A percentile compares a stretch with the other conserved stretches of the same genome.
These are phyloP conservation scores for Penicillium sp. DNA, from an alignment of 2,329 filamentous ascomycete genomes.

Conservation along the genomic window DNA sequence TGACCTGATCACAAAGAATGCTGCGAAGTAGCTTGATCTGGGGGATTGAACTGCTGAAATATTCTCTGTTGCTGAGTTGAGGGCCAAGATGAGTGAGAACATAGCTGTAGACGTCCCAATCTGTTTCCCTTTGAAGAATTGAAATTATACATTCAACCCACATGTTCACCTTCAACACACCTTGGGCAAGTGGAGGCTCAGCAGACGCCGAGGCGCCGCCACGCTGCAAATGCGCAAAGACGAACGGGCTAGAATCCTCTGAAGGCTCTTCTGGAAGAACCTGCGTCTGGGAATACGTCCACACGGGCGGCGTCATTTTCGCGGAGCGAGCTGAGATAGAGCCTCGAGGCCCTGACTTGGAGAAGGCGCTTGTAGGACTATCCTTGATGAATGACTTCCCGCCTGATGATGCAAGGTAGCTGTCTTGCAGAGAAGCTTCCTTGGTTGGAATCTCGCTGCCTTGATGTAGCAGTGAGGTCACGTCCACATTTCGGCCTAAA, in stretches of 20 bases:
- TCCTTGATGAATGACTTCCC: conserved; percentile 30
- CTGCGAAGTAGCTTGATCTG: conserved; percentile 71
- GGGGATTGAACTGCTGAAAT: conserved; percentile 68
- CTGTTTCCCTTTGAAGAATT: conserved; percentile 66
- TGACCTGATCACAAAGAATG: conserved; percentile 76
- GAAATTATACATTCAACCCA: conserved; percentile 74
- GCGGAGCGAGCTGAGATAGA: conserved; percentile 28
- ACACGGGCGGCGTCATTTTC: conserved; percentile 44
- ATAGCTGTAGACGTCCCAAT: conserved; percentile 93
- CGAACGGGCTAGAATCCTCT: conserved; percentile 43
- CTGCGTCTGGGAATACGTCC: conserved; percentile 52
- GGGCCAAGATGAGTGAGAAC: conserved; percentile 78
- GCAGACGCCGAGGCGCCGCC: conserved; percentile 26
- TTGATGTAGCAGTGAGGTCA: conserved; percentile 39
- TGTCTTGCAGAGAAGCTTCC: conserved; percentile 35
- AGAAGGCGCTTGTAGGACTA: conserved; percentile 21
- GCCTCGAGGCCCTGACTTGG: conserved; percentile 29
- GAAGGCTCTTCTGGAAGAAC: conserved; percentile 51
- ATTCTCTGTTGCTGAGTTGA: conserved; percentile 81
- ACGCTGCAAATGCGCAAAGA: conserved; percentile 44
- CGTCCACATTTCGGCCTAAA: conserved; percentile 59
- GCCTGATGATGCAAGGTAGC: conserved; percentile 22
- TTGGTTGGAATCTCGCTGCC: conserved; percentile 38
- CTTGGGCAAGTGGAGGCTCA: conserved; percentile 24
- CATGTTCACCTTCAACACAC: conserved; percentile 53